These are phyloP conservation scores for Rubus idaeus DNA, from an alignment of 306 rosid species.

Conservation along the genomic window DNA sequence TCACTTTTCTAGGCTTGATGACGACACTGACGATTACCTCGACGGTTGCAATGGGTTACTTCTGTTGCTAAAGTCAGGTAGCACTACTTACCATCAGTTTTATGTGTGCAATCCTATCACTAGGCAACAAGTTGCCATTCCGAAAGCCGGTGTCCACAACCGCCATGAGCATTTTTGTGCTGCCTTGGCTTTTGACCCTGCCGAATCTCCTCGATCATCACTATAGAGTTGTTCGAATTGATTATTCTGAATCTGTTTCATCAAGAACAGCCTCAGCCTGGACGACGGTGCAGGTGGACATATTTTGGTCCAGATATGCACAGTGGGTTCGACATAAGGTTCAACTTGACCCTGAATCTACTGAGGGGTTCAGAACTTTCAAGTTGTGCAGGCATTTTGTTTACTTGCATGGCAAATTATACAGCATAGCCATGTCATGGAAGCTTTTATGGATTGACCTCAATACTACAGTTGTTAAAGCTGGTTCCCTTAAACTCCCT, in stretches of 20 bases:
- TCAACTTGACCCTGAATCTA: conserved; percentile 1
- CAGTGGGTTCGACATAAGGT: not conserved
- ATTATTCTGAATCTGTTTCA: not conserved
- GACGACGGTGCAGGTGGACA: not conserved
- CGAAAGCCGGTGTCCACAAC: not conserved
- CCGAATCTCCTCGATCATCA: not conserved
- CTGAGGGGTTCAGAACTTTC: not conserved
- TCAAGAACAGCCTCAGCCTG: too few relatives aligned
- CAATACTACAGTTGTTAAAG: not conserved
- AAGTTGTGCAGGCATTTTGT: not conserved
- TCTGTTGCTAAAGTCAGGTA: not conserved
- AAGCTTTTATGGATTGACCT: not conserved
- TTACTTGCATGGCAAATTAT: not conserved
- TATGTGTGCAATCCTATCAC: conserved; percentile 9
- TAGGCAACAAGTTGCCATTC: not conserved
- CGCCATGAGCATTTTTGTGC: not conserved
- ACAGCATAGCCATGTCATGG: not conserved
- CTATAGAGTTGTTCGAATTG: not conserved
- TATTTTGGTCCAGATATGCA: not conserved
- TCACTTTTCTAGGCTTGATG: not conserved
- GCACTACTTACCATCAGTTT: not conserved
- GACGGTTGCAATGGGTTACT: conserved; percentile 11
- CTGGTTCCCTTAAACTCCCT: not conserved
- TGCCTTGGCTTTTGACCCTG: not conserved
- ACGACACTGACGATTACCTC: not conserved